Evolutionary conservation across 2,329 filamentous ascomycete genomes (phyloP).

Genomic region (Cordyceps militaris): DNA sequence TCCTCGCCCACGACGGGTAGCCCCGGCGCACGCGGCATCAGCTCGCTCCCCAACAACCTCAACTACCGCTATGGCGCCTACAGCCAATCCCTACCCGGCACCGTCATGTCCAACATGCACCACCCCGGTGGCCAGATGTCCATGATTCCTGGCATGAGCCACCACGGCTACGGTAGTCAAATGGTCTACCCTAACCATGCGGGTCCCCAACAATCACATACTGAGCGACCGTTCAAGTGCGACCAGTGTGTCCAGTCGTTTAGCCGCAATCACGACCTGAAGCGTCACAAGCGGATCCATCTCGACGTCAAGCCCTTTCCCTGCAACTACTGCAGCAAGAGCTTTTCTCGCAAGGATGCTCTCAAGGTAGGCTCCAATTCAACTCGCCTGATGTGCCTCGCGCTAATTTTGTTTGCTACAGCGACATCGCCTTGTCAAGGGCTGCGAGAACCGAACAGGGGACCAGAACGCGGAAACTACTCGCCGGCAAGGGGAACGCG

Average conservation of each 20-base stretch:
- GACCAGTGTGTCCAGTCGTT: slow-evolving; percentile 90
- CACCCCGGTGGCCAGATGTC: slow-evolving; percentile 67
- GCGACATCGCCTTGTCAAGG: slow-evolving; percentile 58
- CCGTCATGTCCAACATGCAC: slow-evolving; percentile 73
- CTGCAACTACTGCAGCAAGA: slow-evolving; percentile 87
- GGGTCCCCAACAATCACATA: slow-evolving; percentile 39
- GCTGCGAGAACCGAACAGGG: slow-evolving; percentile 39
- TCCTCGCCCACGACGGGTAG: slow-evolving; percentile 40
- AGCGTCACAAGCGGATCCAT: slow-evolving; percentile 93
- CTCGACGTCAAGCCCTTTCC: slow-evolving; percentile 93
- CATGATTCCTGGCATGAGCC: slow-evolving; percentile 55
- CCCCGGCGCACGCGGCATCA: slow-evolving; percentile 26
- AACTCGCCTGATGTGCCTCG: background rate
- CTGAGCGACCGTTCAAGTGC: slow-evolving; percentile 90
- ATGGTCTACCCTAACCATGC: slow-evolving; percentile 51
- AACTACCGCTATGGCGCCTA: slow-evolving; percentile 33
- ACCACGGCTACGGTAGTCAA: slow-evolving; percentile 49
- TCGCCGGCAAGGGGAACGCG: slow-evolving; percentile 16
- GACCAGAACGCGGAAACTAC: slow-evolving; percentile 21
- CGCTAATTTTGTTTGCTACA: slow-evolving; percentile 22
- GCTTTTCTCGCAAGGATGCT: slow-evolving; percentile 93
- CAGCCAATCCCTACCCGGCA: slow-evolving; percentile 55
- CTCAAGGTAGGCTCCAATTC: slow-evolving; percentile 66
- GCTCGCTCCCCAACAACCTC: background rate
- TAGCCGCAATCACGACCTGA: slow-evolving; percentile 92